Percentiles rank a stretch among this genome's conserved stretches.
Evolutionary conservation across 2,329 filamentous ascomycete genomes (phyloP).

Genomic region (Curvularia sp.): DNA sequence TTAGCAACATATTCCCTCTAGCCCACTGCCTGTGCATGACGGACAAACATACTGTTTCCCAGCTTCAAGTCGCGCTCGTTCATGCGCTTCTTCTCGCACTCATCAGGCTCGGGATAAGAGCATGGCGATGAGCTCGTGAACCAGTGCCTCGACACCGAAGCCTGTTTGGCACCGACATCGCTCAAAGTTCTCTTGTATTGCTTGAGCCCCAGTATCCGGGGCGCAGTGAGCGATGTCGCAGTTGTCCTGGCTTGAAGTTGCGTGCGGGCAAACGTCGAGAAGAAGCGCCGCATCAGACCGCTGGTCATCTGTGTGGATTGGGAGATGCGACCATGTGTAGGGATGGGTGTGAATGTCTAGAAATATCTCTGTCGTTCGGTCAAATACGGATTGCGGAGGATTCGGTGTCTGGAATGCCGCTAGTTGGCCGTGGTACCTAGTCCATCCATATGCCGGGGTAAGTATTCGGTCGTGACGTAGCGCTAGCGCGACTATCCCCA

Average conservation of each 20-base stretch:
- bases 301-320: slow-evolving; percentile 50
- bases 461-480: slow-evolving; percentile 31
- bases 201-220: slow-evolving; percentile 42
- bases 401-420: slow-evolving; percentile 8
- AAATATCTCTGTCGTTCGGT: slow-evolving; percentile 3
- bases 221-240: slow-evolving; percentile 33
- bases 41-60: slow-evolving; percentile 62
- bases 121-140: slow-evolving; percentile 53
- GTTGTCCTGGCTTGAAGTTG: slow-evolving; percentile 31
- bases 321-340: slow-evolving; percentile 41
- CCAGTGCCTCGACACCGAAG: slow-evolving; percentile 51
- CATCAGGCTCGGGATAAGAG: slow-evolving; percentile 31
- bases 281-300: slow-evolving; percentile 58
- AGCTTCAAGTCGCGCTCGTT: slow-evolving; percentile 68
- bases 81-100: slow-evolving; percentile 57
- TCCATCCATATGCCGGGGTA: slow-evolving; percentile 18
- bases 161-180: slow-evolving; percentile 41
- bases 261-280: slow-evolving; percentile 52
- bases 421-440: slow-evolving; percentile 19
- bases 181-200: slow-evolving; percentile 47
- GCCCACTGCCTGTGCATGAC: background rate
- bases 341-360: slow-evolving; percentile 8
- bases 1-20: slow-evolving; percentile 10
- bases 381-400: slow-evolving; percentile 9
- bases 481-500: slow-evolving; percentile 16